These are phyloP conservation scores for Clonostachys rhizophaga DNA, from an alignment of 2,329 filamentous ascomycete species.

Conservation along the genomic window DNA sequence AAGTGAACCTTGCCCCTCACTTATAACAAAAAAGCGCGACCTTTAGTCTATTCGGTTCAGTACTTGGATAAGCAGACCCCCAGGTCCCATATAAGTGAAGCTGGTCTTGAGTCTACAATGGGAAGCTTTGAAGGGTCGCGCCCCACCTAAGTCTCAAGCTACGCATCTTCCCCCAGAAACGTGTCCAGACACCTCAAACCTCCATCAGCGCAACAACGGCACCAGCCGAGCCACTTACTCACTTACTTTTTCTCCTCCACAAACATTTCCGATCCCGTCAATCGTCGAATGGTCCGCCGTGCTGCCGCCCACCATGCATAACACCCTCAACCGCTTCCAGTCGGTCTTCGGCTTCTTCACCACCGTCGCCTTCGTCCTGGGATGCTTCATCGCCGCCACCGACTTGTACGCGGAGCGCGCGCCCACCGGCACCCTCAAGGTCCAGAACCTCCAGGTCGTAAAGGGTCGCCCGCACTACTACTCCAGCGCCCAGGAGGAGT, in stretches of 20 bases:
- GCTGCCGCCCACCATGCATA: slow-evolving; percentile 65
- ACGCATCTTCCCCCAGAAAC: not conserved
- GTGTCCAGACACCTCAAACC: not conserved
- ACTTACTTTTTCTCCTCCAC: too few species aligned
- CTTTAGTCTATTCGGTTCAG: too few species aligned
- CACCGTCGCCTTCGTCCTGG: slow-evolving; percentile 81
- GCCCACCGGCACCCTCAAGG: slow-evolving; percentile 53
- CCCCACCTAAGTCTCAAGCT: too few species aligned
- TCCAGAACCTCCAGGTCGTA: slow-evolving; percentile 84
- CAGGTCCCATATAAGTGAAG: too few species aligned
- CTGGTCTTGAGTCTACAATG: too few species aligned
- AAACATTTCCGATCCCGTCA: too few species aligned
- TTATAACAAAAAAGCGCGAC: too few species aligned
- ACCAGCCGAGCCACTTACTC: too few species aligned
- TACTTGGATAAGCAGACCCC: too few species aligned
- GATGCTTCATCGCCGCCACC: slow-evolving; percentile 73
- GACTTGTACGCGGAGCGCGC: slow-evolving; percentile 67
- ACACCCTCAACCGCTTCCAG: slow-evolving; percentile 77
- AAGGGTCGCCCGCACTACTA: slow-evolving; percentile 96
- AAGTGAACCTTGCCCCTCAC: too few species aligned
- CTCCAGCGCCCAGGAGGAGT: slow-evolving; percentile 87
- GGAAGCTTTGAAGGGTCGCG: too few species aligned
- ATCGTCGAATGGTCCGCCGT: too few species aligned
- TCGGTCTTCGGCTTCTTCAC: slow-evolving; percentile 98
- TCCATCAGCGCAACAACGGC: not conserved